Base-by-base conservation (phyloP, 2,329 filamentous ascomycete species). In the Falciphora oryzae region DNA sequence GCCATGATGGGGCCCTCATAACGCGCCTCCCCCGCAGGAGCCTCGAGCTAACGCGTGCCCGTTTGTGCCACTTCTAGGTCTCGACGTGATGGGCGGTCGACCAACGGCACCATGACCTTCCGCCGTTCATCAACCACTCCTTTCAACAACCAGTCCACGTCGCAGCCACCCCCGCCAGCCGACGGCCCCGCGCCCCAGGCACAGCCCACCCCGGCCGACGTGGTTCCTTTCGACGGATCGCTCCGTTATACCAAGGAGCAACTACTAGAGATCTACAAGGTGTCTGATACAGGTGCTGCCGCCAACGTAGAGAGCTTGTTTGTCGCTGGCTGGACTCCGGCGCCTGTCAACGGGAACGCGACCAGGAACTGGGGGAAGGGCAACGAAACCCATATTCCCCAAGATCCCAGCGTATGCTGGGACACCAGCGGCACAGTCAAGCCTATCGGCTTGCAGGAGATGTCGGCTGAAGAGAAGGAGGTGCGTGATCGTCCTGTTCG, bases 381-480 rank as follows among this genome's bases (percentile, higher is more conserved):
- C 69, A 85, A 85, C 65, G 93, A 97, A 68, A 84, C 84, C 66
- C 89, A 92, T 68, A 81, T 84, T 67, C 88, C 88, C 65, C 86
- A 90, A 72, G 93, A 94, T 59, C 91, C 93, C n/a, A 92, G 95
- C 67, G 86, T 94, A 57, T 98, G 93, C 75, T 99, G 94, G 95
- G 91, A 96, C 73, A 78, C 84, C 65, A 83, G 84, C 66, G 92
- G 91, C 29, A 83, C 84, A 63, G 82, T 87, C 59, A 83, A 85
- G 68, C 92, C 93, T 8, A 80, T 97, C 68, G 87, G 87, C 35
- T 75, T 97, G 68, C 82, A 86, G 67, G 87, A 90, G 58, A 87
- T 96, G 85, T 81, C 83, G 1, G 68, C 76, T 6, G 83, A 86
- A 66, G 87, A 89, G 76, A 86, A 81, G 72, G 83, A 84, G 76